Conservation (phyloP, 139 green algal species). For the Axilococcus clingmanii region DNA sequence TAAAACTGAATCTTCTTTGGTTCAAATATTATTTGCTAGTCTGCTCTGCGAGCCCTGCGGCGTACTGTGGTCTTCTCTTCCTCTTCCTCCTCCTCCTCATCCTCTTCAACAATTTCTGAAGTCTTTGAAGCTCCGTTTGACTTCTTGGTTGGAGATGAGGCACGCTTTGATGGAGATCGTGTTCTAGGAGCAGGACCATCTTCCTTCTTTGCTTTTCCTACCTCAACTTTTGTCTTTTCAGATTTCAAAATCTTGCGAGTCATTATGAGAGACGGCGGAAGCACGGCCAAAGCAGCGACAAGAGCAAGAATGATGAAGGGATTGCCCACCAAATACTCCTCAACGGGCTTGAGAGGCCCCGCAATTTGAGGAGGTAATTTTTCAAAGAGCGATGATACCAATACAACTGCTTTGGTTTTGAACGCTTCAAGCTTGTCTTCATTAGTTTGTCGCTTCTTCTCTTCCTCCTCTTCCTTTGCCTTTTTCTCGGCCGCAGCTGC, state of each 20-base stretch:
- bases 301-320: conserved; percentile 2
- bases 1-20: no score
- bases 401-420: neutral
- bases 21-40: no score
- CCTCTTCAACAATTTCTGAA: conserved; percentile 11
- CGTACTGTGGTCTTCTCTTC: conserved; percentile 2
- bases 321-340: neutral
- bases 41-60: conserved; percentile 22
- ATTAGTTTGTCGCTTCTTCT: conserved; percentile 22
- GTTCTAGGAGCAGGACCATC: conserved; percentile 1
- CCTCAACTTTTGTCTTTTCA: neutral
- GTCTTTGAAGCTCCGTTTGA: neutral
- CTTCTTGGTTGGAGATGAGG: conserved; percentile 6
- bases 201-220: conserved; percentile 11
- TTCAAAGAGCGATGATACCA: neutral
- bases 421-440: conserved; percentile 2
- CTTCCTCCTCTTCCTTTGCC: conserved; percentile 25
- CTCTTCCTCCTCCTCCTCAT: conserved; percentile 15
- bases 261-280: conserved; percentile 7
- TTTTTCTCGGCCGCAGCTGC: conserved; percentile 3
- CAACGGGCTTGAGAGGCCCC: neutral
- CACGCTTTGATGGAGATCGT: no score
- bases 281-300: neutral
- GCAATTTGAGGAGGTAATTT: neutral
- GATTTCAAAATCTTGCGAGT: neutral